Percentiles rank a stretch among this genome's conserved stretches.
Evolutionary conservation across 331 rosid species (phyloP).

Genomic region (Malus hybrid): DNA sequence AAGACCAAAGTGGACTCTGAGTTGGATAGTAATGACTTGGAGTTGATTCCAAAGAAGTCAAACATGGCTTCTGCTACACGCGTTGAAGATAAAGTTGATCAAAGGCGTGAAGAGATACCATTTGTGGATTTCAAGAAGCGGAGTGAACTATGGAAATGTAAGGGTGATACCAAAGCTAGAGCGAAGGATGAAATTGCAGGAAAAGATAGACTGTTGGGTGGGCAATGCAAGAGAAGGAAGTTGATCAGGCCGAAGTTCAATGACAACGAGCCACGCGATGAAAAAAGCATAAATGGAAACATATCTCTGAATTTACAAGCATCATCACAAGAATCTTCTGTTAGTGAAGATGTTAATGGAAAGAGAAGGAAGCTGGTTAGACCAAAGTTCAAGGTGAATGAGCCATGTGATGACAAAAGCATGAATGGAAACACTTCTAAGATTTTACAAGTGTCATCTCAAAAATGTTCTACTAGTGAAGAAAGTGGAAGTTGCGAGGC

Average conservation of each 20-base stretch:
- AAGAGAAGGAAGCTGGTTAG: constrained; percentile 66
- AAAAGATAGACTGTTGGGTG: constrained; percentile 3
- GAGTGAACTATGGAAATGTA: constrained; percentile 29
- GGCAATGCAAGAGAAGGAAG: constrained; percentile 50
- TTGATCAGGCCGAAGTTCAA: constrained; percentile 61
- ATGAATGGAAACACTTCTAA: constrained; percentile 10
- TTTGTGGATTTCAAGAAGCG: constrained; percentile 48
- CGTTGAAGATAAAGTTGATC: constrained; percentile 14
- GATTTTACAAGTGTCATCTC: constrained; percentile 7
- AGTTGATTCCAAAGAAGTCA: constrained; percentile 14
- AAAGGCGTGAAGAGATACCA: constrained; percentile 11
- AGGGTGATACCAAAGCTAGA: constrained; percentile 12
- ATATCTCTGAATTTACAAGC: constrained; percentile 13
- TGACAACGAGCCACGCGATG: constrained; percentile 15
- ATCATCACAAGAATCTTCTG: constrained; percentile 10
- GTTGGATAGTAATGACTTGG: constrained; percentile 19
- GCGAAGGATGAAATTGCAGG: constrained; percentile 12
- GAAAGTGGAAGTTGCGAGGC: constrained; percentile 19
- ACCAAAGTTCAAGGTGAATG: constrained; percentile 38
- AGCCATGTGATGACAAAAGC: constrained; percentile 18
- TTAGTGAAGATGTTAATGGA: constrained; percentile 7
- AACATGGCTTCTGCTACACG: neutral
- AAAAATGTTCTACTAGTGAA: constrained; percentile 9
- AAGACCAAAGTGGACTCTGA: constrained; percentile 5
- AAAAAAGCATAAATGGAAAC: constrained; percentile 10